Evolutionary conservation across 179 eudicot species (phyloP).

Genomic region (Camellia oleifera): DNA sequence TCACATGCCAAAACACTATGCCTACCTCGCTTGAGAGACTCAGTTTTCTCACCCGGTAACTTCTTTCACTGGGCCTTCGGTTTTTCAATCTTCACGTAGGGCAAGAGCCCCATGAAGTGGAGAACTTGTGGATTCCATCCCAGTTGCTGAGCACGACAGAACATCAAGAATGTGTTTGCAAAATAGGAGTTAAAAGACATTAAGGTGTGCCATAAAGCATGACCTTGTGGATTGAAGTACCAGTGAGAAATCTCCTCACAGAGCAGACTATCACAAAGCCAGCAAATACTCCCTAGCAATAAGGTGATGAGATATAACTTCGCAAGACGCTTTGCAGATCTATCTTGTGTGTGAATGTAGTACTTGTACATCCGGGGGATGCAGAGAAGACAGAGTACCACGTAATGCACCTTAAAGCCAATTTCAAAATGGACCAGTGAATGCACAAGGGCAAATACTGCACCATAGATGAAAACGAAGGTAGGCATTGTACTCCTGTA

Average conservation of each 20-base stretch:
- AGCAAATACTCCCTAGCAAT: slow-evolving; percentile 54
- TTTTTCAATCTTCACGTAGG: slow-evolving; percentile 79
- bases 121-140: slow-evolving; percentile 71
- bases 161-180: slow-evolving; percentile 89
- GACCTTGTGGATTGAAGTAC: slow-evolving; percentile 88
- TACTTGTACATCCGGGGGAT: slow-evolving; percentile 91
- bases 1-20: background rate
- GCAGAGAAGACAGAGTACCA: slow-evolving; percentile 77
- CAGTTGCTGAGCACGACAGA: slow-evolving; percentile 83
- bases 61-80: slow-evolving; percentile 61
- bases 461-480: slow-evolving; percentile 72
- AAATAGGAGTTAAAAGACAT: slow-evolving; percentile 82
- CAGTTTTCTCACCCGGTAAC: background rate
- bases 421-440: slow-evolving; percentile 52
- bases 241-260: slow-evolving; percentile 58
- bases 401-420: slow-evolving; percentile 67
- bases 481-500: slow-evolving; percentile 92
- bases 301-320: slow-evolving; percentile 53
- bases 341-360: slow-evolving; percentile 61
- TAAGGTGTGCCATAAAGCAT: slow-evolving; percentile 82
- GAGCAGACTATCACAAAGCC: slow-evolving; percentile 70
- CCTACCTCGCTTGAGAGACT: background rate
- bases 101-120: slow-evolving; percentile 58
- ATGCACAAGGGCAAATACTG: slow-evolving; percentile 72
- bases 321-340: slow-evolving; percentile 66